phyloP scores from a whole-genome alignment of 1,139 yeast species.

The Saccharomyces hybrid region DNA sequence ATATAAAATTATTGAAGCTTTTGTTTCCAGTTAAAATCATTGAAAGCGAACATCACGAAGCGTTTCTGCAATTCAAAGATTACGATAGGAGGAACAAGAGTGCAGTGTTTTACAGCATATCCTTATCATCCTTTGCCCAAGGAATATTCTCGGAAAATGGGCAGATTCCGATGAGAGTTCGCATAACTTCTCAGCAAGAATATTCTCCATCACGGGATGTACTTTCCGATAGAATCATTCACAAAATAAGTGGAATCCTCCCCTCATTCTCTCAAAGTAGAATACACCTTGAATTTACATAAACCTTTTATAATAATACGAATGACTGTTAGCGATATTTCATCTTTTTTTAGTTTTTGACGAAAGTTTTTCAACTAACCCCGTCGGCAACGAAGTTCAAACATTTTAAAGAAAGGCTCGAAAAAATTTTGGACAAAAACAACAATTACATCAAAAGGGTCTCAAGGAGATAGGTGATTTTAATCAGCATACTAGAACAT shows the following conservation, averaged over 20 bases:
- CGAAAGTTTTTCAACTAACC: background rate
- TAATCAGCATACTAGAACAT: too few relatives aligned
- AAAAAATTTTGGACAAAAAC: background rate
- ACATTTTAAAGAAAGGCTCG: background rate
- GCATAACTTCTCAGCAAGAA: background rate
- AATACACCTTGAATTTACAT: slow-evolving; percentile 2
- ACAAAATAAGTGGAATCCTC: slow-evolving; percentile 3
- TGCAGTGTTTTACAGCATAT: slow-evolving; percentile 6
- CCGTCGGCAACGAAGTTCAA: background rate
- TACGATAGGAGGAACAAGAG: slow-evolving; percentile 10
- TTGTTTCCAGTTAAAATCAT: slow-evolving; percentile 9
- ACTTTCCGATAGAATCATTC: slow-evolving; percentile 1
- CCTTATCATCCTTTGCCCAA: background rate
- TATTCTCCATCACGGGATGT: background rate
- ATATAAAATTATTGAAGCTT: slow-evolving; percentile 6
- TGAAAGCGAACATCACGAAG: slow-evolving; percentile 1
- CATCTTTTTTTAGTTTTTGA: background rate
- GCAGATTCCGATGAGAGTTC: background rate
- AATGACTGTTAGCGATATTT: background rate
- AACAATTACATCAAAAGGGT: background rate
- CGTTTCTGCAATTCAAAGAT: slow-evolving; percentile 10
- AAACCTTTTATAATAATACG: background rate
- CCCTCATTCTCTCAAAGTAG: slow-evolving; percentile 9
- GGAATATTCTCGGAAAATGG: slow-evolving; percentile 1
- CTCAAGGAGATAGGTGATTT: too few relatives aligned